Evolutionary conservation across 108 stramenopile genomes (phyloP), one percentile per base, ranked within the genome.

Genomic region (Cyclotella choctawhatcheeana): DNA sequence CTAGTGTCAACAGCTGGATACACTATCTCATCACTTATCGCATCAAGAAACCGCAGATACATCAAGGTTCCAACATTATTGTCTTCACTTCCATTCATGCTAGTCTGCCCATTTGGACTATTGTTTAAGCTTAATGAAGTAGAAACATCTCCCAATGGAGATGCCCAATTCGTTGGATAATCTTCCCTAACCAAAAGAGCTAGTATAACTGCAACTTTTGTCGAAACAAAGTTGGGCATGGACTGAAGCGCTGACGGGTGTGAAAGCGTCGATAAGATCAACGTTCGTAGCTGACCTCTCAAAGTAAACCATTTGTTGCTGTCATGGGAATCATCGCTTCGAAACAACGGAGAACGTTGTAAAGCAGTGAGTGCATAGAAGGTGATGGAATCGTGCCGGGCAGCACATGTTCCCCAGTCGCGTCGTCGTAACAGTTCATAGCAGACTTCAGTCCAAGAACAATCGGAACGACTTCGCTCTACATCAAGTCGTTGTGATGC

Each of bases 201-300:
- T 64, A 88, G 47, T 26, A 88, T n/a, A 13, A 88, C 83, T 30
- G 77, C 81, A 31, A 86, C 77, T 56, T 88, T 88, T 56, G 85
- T 86, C 16, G 73, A 53, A 16, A 88, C 31, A 70, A 76, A 86
- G 25, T 67, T 71, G 16, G 87, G 56, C 70, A 76, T 68, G 55
- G 34, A 33, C 10, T 30, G 53, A 27, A 75, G 52, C 17, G 56
- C 33, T 32, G 35, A 27, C 29, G 17, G 5, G 31, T 67, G 52
- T 18, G 71, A 63, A 24, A 72, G 52, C 29, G 71, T 72, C 14
- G 18, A 1, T 21, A 79, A 43, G 18, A 79, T 10, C 24, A 76
- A 35, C 16, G 32, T 0, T 22, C 78, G 70, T 26, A 83, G 55
- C 51, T 67, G 54, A n/a, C 43, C 35, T 48, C 81, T 72, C 31